Evolutionary conservation across 2,329 filamentous ascomycete genomes (phyloP).

Genomic region (Talaromyces atroroseus): DNA sequence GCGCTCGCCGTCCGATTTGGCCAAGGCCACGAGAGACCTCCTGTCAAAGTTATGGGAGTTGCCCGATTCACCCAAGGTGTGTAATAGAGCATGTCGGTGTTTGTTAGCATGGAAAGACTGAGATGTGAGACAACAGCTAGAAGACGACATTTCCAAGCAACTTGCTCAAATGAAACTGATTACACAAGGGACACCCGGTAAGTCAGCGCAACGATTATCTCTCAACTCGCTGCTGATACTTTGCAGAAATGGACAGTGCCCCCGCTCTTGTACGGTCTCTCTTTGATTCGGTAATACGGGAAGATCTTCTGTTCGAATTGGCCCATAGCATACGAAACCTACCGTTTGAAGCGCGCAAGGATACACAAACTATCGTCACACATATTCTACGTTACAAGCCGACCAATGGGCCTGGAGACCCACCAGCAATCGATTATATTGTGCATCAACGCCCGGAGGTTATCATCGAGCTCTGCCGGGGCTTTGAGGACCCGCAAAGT

Average conservation of each 20-base stretch:
- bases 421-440: slow-evolving; percentile 81
- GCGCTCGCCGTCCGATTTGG: slow-evolving; percentile 58
- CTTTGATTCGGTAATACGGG: slow-evolving; percentile 76
- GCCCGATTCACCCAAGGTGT: slow-evolving; percentile 52
- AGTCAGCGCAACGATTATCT: slow-evolving; percentile 9
- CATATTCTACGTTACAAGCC: slow-evolving; percentile 89
- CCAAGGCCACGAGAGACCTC: slow-evolving; percentile 59
- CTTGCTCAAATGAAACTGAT: slow-evolving; percentile 87
- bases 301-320: slow-evolving; percentile 81
- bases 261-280: slow-evolving; percentile 85
- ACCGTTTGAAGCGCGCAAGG: slow-evolving; percentile 93
- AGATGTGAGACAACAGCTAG: slow-evolving; percentile 50
- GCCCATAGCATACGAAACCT: slow-evolving; percentile 76
- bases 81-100: slow-evolving; percentile 2
- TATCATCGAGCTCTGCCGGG: slow-evolving; percentile 78
- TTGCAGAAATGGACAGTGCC: slow-evolving; percentile 71
- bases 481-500: slow-evolving; percentile 85
- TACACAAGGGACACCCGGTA: slow-evolving; percentile 87
- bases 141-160: slow-evolving; percentile 80
- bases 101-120: slow-evolving; percentile 14
- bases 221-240: slow-evolving; percentile 12
- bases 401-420: slow-evolving; percentile 62
- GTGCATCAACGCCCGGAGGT: slow-evolving; percentile 82
- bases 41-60: slow-evolving; percentile 57
- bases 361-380: slow-evolving; percentile 91